These are phyloP conservation scores for Mycena sp. DNA, from an alignment of 1,284 basidiomycete genomes.

Conservation along the genomic window DNA sequence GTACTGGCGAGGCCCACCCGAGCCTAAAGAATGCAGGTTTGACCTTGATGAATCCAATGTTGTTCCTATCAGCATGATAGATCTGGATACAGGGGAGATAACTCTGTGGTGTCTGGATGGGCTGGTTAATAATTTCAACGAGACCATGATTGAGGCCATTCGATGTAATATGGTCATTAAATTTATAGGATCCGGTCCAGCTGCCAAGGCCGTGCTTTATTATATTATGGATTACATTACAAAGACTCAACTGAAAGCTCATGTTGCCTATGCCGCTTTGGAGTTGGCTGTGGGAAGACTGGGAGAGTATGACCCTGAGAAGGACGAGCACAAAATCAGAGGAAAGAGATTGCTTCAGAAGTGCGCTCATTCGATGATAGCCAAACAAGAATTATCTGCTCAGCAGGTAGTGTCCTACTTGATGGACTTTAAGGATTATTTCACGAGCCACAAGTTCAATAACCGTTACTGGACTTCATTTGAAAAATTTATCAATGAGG, in stretches of 20 bases:
- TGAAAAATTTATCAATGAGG: slow-evolving; percentile 33
- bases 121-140: too few relatives aligned
- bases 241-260: too few relatives aligned
- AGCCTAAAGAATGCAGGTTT: slow-evolving; percentile 26
- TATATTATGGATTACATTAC: too few relatives aligned
- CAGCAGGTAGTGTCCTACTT: slow-evolving; percentile 46
- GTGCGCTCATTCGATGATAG: slow-evolving; percentile 47
- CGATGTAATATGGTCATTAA: slow-evolving; percentile 40
- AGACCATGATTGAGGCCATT: slow-evolving; percentile 40
- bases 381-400: slow-evolving; percentile 49
- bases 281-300: too few relatives aligned
- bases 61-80: too few relatives aligned
- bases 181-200: slow-evolving; percentile 47
- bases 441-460: slow-evolving; percentile 44
- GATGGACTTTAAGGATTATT: too few relatives aligned
- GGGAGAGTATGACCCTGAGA: slow-evolving; percentile 26
- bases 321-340: slow-evolving; percentile 24
- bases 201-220: slow-evolving; percentile 48
- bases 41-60: slow-evolving; percentile 37
- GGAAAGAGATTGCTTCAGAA: slow-evolving; percentile 46
- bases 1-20: neutral
- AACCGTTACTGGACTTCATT: slow-evolving; percentile 46
- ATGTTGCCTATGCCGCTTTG: too few relatives aligned
- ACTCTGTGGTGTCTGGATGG: too few relatives aligned
- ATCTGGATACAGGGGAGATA: too few relatives aligned